These are phyloP conservation scores for Globisporangium solare DNA, from an alignment of 352 stramenopile species.

Conservation along the genomic window DNA sequence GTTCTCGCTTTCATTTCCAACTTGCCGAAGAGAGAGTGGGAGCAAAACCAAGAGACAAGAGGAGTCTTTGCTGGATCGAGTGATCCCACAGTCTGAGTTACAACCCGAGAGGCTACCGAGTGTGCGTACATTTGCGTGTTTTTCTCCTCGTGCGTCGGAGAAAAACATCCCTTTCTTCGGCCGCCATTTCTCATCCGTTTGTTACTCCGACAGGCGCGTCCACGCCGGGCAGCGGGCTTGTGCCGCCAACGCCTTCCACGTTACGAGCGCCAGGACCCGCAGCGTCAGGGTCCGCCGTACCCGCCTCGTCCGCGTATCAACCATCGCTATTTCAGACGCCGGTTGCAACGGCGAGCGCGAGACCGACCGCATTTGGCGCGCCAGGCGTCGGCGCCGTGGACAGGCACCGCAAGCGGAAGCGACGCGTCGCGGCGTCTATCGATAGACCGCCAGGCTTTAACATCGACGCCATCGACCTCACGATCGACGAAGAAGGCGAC, in stretches of 20 bases:
- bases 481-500: slow-evolving; percentile 15
- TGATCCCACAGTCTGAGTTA: not conserved
- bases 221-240: slow-evolving; percentile 7
- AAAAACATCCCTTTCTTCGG: slow-evolving; percentile 1
- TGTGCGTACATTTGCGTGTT: not conserved
- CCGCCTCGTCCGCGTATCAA: slow-evolving; percentile 4
- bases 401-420: slow-evolving; percentile 32
- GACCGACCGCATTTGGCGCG: slow-evolving; percentile 4
- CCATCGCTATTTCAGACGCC: slow-evolving; percentile 15
- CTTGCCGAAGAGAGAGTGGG: no score
- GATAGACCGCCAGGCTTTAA: slow-evolving; percentile 16
- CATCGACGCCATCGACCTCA: slow-evolving; percentile 18
- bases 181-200: slow-evolving; percentile 11
- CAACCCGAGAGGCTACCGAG: not conserved
- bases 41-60: no score
- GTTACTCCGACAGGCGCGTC: slow-evolving; percentile 9
- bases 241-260: slow-evolving; percentile 1
- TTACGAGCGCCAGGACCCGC: not conserved
- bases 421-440: slow-evolving; percentile 32
- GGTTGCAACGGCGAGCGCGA: slow-evolving; percentile 1
- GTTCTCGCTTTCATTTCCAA: no score
- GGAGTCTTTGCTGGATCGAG: no score
- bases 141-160: not conserved
- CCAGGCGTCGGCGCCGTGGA: slow-evolving; percentile 7
- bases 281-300: not conserved